Conservation (phyloP, 176 grass and related monocot genomes). For the Cocos nucifera region DNA sequence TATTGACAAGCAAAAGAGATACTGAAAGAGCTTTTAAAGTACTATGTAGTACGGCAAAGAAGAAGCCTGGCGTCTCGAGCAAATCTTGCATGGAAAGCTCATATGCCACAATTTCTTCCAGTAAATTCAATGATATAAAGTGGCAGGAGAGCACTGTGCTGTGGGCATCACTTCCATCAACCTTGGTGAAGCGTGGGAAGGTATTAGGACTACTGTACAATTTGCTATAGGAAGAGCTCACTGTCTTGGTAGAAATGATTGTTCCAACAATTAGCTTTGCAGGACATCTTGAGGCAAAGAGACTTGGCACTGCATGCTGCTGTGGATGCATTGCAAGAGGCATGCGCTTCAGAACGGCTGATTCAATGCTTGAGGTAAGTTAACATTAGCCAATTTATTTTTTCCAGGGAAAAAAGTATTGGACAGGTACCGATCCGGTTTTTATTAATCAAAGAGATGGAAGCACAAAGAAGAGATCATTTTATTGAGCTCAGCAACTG, state of each 20-base stretch:
- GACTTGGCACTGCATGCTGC: constrained; percentile 57
- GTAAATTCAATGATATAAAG: constrained; percentile 27
- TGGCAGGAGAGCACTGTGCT: constrained; percentile 43
- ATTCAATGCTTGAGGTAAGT: constrained; percentile 64
- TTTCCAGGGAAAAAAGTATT: too few species aligned
- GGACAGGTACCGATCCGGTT: too few species aligned
- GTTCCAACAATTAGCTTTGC: not conserved
- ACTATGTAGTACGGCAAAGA: constrained; percentile 31
- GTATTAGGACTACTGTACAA: constrained; percentile 19
- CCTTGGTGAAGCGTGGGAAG: constrained; percentile 53
- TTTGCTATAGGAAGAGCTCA: too few species aligned
- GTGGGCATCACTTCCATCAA: constrained; percentile 52
- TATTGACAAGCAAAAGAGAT: constrained; percentile 37
- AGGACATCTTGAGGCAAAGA: constrained; percentile 71
- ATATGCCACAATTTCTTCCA: constrained; percentile 10
- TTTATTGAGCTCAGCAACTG: too few species aligned
- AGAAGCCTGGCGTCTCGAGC: constrained; percentile 19
- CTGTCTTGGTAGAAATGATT: too few species aligned
- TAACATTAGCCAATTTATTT: not conserved
- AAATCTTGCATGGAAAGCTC: constrained; percentile 34
- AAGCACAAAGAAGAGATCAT: too few species aligned
- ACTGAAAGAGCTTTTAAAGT: constrained; percentile 63
- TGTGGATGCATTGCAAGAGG: constrained; percentile 71
- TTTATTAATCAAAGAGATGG: too few species aligned
- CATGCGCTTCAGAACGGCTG: constrained; percentile 56